A percentile compares a stretch with the other conserved stretches of the same genome.
Conservation (phyloP, 371 early-diverging fungal species). For the Mucor sp. region DNA sequence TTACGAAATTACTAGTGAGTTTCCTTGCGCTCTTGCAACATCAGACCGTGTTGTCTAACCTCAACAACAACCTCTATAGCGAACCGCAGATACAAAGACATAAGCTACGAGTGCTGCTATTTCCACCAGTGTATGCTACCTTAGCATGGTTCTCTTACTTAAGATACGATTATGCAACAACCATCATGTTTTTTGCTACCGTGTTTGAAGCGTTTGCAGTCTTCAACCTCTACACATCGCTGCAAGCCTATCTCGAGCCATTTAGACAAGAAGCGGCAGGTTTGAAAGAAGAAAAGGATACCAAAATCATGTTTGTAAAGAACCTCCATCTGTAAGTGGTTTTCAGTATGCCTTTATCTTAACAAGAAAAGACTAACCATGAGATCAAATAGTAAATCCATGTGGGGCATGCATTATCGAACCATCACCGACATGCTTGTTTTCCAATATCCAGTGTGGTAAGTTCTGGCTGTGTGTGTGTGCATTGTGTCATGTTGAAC, state of each 20-base stretch:
- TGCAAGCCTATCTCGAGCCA: constrained; percentile 53
- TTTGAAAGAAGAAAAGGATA: constrained; percentile 29
- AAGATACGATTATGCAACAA: constrained; percentile 46
- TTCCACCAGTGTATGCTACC: constrained; percentile 47
- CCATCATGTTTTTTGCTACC: constrained; percentile 52
- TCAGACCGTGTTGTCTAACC: neutral
- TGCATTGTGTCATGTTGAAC: neutral
- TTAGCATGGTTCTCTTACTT: constrained; percentile 50
- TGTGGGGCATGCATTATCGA: constrained; percentile 52
- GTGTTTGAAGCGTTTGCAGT: constrained; percentile 56
- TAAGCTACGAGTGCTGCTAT: constrained; percentile 48
- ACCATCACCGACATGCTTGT: constrained; percentile 45
- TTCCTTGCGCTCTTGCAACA: neutral
- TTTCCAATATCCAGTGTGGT: constrained; percentile 53
- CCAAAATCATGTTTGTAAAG: constrained; percentile 40
- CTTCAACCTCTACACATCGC: constrained; percentile 40
- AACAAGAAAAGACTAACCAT: neutral
- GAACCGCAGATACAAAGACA: constrained; percentile 47
- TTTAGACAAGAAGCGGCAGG: constrained; percentile 35
- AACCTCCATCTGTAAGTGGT: constrained; percentile 40
- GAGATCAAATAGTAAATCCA: constrained; percentile 36
- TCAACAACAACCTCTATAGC: constrained; percentile 11
- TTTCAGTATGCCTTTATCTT: too few species aligned
- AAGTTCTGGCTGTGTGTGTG: neutral
- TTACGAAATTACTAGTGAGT: constrained; percentile 45